Evolutionary conservation across 2,329 filamentous ascomycete species (phyloP).

Genomic region (Exophiala aquamarina): DNA sequence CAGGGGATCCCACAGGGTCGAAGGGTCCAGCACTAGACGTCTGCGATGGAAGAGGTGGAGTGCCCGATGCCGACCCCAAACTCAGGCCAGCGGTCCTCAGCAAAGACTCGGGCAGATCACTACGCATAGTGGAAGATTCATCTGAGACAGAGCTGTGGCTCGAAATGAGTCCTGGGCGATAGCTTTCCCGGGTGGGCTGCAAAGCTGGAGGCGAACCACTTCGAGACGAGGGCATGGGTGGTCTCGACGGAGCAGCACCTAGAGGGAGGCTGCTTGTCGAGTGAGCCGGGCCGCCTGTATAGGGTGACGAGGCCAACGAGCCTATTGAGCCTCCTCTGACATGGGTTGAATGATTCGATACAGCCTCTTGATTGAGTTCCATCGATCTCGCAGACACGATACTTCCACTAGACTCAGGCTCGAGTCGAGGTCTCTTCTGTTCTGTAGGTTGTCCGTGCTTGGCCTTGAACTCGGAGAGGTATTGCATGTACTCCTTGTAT

Average conservation of each 20-base stretch:
- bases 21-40: slow-evolving; percentile 3
- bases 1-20: slow-evolving; percentile 12
- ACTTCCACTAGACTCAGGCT: slow-evolving; percentile 35
- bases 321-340: slow-evolving; percentile 24
- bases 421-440: slow-evolving; percentile 45
- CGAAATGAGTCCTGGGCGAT: slow-evolving; percentile 20
- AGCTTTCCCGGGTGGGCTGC: slow-evolving; percentile 16
- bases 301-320: slow-evolving; percentile 22
- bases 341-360: slow-evolving; percentile 14
- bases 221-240: slow-evolving; percentile 19
- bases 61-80: slow-evolving; percentile 14
- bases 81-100: slow-evolving; percentile 21
- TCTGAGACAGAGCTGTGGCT: slow-evolving; percentile 27
- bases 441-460: slow-evolving; percentile 55
- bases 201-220: slow-evolving; percentile 19
- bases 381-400: slow-evolving; percentile 25
- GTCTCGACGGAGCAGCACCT: slow-evolving; percentile 6
- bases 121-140: slow-evolving; percentile 21
- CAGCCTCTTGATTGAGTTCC: slow-evolving; percentile 14
- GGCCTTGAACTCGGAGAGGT: slow-evolving; percentile 75
- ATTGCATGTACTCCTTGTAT: slow-evolving; percentile 68
- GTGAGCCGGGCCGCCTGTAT: slow-evolving; percentile 13
- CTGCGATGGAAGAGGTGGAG: slow-evolving; percentile 18
- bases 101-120: slow-evolving; percentile 22
- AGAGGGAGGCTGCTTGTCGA: background rate